Evolutionary conservation across 1,139 yeast species (phyloP).

Genomic region (Candida glucosophila): DNA sequence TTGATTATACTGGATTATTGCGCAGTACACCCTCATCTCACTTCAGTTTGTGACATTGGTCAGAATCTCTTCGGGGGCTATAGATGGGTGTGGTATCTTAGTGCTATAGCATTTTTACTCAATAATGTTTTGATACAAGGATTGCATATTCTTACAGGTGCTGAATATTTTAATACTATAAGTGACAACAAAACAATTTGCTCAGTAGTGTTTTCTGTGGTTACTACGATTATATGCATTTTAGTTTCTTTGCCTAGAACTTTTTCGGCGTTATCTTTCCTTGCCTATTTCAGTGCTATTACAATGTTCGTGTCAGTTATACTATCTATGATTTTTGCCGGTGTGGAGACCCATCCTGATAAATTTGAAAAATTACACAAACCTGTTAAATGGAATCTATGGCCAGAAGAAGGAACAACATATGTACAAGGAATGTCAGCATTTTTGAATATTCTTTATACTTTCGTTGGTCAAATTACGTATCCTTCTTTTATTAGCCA

Average conservation of each 20-base stretch:
- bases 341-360: slow-evolving; percentile 41
- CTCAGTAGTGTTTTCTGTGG: slow-evolving; percentile 41
- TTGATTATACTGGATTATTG: slow-evolving; percentile 46
- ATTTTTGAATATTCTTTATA: slow-evolving; percentile 48
- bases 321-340: slow-evolving; percentile 46
- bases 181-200: slow-evolving; percentile 41
- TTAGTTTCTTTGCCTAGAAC: slow-evolving; percentile 49
- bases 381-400: slow-evolving; percentile 36
- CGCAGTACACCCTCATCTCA: slow-evolving; percentile 42
- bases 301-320: slow-evolving; percentile 53
- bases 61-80: slow-evolving; percentile 46
- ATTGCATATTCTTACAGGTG: slow-evolving; percentile 50
- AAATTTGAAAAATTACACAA: slow-evolving; percentile 20
- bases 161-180: slow-evolving; percentile 49
- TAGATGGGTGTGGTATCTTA: slow-evolving; percentile 47
- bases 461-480: slow-evolving; percentile 57
- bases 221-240: slow-evolving; percentile 39
- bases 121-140: slow-evolving; percentile 53
- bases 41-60: slow-evolving; percentile 52
- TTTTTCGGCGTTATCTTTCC: slow-evolving; percentile 39
- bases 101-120: slow-evolving; percentile 44
- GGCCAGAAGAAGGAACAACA: slow-evolving; percentile 44
- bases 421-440: slow-evolving; percentile 52
- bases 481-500: slow-evolving; percentile 56
- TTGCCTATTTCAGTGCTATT: slow-evolving; percentile 44